Conservation (phyloP, 139 green algal genomes). For the Coelastrella sp. region DNA sequence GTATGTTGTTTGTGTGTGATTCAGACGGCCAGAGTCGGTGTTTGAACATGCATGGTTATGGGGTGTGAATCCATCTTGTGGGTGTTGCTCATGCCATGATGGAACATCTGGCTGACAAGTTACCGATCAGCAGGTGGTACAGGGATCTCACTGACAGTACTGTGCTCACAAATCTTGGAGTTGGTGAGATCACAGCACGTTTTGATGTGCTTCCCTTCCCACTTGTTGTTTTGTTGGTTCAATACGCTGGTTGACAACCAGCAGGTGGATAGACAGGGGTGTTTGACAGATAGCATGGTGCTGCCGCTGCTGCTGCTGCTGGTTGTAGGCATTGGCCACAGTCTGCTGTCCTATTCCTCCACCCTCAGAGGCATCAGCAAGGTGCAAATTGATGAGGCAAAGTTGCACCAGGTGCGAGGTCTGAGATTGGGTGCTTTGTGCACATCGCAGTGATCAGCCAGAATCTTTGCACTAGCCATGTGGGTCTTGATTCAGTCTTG, state of each 20-base stretch:
- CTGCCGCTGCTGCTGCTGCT: not conserved
- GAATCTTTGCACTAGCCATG: too few species aligned
- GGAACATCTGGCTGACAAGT: conserved; percentile 93
- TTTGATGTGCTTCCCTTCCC: too few species aligned
- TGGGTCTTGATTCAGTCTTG: too few species aligned
- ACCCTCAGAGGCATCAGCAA: conserved; percentile 92
- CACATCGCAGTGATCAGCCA: too few species aligned
- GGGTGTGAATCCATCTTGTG: too few species aligned
- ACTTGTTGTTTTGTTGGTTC: too few species aligned
- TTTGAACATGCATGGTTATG: too few species aligned
- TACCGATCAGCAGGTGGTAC: conserved; percentile 95
- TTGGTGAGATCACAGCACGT: too few species aligned
- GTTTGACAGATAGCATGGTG: not conserved
- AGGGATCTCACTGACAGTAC: conserved; percentile 98
- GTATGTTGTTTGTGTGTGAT: not conserved
- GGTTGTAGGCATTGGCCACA: conserved; percentile 77
- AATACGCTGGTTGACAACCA: too few species aligned
- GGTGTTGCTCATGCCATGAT: conserved; percentile 97
- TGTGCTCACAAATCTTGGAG: conserved; percentile 94
- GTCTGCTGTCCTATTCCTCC: conserved; percentile 91
- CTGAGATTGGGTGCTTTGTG: too few species aligned
- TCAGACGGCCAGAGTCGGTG: too few species aligned
- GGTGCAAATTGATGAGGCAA: conserved; percentile 84
- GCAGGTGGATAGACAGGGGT: too few species aligned
- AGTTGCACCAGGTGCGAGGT: conserved; percentile 42